These are phyloP conservation scores for Biscutella laevigata DNA, from an alignment of 441 rosid species.

Conservation along the genomic window DNA sequence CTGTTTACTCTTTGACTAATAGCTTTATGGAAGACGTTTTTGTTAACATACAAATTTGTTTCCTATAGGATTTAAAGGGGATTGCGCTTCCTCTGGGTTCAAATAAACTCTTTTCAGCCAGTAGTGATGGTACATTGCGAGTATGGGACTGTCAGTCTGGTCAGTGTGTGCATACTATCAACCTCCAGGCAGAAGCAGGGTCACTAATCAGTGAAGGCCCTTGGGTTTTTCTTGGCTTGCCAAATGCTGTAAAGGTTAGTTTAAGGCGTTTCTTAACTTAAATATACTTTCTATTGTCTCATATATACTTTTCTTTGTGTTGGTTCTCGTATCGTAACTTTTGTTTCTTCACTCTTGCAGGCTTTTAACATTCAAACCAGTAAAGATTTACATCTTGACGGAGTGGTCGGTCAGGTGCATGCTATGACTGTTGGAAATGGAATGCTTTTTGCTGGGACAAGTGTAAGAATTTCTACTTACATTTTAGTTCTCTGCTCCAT, in stretches of 20 bases:
- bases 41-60: too few relatives aligned
- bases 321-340: background rate
- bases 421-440: slow-evolving; percentile 27
- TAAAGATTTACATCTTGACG: slow-evolving; percentile 22
- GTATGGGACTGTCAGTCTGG: slow-evolving; percentile 46
- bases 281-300: background rate
- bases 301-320: background rate
- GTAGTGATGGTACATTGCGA: slow-evolving; percentile 31
- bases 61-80: slow-evolving; percentile 33
- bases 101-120: slow-evolving; percentile 36
- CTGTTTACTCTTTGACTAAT: too few relatives aligned
- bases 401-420: slow-evolving; percentile 32
- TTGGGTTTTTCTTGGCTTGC: slow-evolving; percentile 44
- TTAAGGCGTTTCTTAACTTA: background rate
- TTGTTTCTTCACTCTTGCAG: slow-evolving; percentile 22
- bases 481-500: background rate
- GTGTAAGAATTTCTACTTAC: slow-evolving; percentile 21
- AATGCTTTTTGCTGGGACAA: slow-evolving; percentile 42
- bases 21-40: too few relatives aligned
- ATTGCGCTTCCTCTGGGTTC: slow-evolving; percentile 35
- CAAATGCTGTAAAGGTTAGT: slow-evolving; percentile 35
- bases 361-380: slow-evolving; percentile 32
- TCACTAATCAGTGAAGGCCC: slow-evolving; percentile 37
- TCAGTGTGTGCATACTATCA: slow-evolving; percentile 21
- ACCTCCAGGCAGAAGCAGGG: slow-evolving; percentile 34